Conservation (phyloP, 2,329 filamentous ascomycete species). For the Colletotrichum somersetense region DNA sequence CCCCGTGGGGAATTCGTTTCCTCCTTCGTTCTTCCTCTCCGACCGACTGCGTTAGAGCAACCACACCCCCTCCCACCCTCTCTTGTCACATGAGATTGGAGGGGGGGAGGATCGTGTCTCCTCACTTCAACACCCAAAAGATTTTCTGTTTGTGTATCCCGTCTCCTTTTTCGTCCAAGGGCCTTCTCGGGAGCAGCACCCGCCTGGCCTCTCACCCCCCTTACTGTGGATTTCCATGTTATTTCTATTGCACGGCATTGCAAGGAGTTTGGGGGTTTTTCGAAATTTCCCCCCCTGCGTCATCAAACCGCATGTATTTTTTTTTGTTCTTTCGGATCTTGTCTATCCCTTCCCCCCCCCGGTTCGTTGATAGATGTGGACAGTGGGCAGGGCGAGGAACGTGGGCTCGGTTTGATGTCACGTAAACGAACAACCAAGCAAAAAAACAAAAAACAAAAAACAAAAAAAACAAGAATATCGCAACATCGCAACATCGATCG, state of each 20-base stretch:
- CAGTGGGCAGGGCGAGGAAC: not conserved
- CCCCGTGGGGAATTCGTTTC: not conserved
- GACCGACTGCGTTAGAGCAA: not conserved
- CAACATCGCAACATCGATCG: too few species aligned
- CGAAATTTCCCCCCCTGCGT: not conserved
- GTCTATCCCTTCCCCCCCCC: not conserved
- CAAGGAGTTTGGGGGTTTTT: slow-evolving; percentile 35
- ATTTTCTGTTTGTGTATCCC: not conserved
- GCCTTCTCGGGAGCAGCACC: not conserved
- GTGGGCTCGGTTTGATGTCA: not conserved
- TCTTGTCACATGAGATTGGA: not conserved
- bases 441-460: too few species aligned
- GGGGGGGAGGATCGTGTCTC: not conserved
- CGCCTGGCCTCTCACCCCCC: not conserved
- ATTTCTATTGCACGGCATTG: slow-evolving; percentile 26
- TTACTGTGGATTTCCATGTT: not conserved
- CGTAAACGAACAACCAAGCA: not conserved
- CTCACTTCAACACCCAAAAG: not conserved
- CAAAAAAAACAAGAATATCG: too few species aligned
- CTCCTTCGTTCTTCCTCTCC: not conserved
- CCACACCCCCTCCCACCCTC: not conserved
- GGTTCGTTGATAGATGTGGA: not conserved
- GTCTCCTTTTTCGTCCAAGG: not conserved
- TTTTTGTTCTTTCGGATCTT: not conserved
- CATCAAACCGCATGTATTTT: not conserved